These are phyloP conservation scores for Candida sanyaensis DNA, from an alignment of 1,139 yeast genomes.

Conservation along the genomic window DNA sequence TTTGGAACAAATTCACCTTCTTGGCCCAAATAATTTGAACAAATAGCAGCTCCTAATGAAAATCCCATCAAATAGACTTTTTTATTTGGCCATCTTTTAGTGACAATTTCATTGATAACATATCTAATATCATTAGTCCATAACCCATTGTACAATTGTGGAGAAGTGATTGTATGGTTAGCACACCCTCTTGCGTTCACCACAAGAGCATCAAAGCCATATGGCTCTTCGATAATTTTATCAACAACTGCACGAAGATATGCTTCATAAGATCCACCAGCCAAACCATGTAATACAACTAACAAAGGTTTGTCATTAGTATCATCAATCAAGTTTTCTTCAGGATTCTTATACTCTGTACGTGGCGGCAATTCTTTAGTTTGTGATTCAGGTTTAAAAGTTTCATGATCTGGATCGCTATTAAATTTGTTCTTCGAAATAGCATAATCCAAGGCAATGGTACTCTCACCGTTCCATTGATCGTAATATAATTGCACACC, in stretches of 20 bases:
- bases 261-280: conserved; percentile 65
- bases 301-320: conserved; percentile 50
- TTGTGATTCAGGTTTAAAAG: conserved; percentile 36
- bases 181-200: conserved; percentile 65
- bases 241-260: conserved; percentile 50
- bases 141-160: conserved; percentile 58
- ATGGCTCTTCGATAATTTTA: conserved; percentile 32
- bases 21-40: conserved; percentile 58
- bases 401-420: conserved; percentile 25
- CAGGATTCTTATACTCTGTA: conserved; percentile 41
- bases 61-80: conserved; percentile 54
- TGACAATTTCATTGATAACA: conserved; percentile 49
- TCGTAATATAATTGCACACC: conserved; percentile 40
- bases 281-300: conserved; percentile 58
- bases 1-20: conserved; percentile 36
- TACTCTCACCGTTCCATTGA: conserved; percentile 42
- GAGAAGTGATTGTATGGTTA: conserved; percentile 56
- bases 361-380: conserved; percentile 42
- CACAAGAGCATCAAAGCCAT: conserved; percentile 54
- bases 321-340: conserved; percentile 23
- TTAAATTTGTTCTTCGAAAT: conserved; percentile 13
- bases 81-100: conserved; percentile 50
- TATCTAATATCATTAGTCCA: conserved; percentile 65
- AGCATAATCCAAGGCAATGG: conserved; percentile 46
- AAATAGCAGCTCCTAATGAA: conserved; percentile 59